Conservation (phyloP, 1,284 basidiomycete genomes). For the Leccinum pallidistipes region DNA sequence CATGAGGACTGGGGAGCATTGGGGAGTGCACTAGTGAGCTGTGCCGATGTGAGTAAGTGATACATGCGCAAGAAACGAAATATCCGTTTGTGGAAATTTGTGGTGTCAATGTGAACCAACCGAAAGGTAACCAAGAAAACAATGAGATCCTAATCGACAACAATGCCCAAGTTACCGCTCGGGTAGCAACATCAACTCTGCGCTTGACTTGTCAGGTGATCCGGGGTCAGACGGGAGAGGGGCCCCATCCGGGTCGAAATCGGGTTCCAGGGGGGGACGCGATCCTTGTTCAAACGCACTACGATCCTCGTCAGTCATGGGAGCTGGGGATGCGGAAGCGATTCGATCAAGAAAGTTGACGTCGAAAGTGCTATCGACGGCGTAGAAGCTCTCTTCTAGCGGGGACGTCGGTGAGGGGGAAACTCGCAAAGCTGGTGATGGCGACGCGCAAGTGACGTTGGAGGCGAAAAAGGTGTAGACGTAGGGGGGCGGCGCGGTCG, state of each 20-base stretch:
- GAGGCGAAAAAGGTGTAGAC: conserved; percentile 50
- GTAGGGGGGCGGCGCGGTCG: conserved; percentile 30
- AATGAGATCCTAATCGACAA: conserved; percentile 4
- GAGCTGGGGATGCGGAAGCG: conserved; percentile 35
- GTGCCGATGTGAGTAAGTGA: conserved; percentile 18
- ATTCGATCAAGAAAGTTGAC: conserved; percentile 34
- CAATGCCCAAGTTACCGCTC: conserved; percentile 25
- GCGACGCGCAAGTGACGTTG: conserved; percentile 38
- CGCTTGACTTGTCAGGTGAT: conserved; percentile 32
- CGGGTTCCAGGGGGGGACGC: conserved; percentile 20
- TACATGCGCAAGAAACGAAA: conserved; percentile 13
- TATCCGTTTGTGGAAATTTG: not conserved
- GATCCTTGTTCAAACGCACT: conserved; percentile 16
- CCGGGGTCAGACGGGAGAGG: conserved; percentile 30
- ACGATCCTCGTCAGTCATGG: conserved; percentile 36
- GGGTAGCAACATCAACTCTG: conserved; percentile 31
- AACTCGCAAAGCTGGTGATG: conserved; percentile 26
- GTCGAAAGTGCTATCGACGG: conserved; percentile 24
- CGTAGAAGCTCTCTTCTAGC: conserved; percentile 23
- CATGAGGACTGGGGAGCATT: conserved; percentile 3
- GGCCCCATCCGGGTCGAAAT: conserved; percentile 33
- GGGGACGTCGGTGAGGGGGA: not conserved
- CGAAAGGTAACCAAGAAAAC: not conserved
- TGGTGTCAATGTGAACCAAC: not conserved
- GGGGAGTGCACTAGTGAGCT: not conserved